phyloP scores from a whole-genome alignment of 306 rosid species.

The Prunus armeniaca region DNA sequence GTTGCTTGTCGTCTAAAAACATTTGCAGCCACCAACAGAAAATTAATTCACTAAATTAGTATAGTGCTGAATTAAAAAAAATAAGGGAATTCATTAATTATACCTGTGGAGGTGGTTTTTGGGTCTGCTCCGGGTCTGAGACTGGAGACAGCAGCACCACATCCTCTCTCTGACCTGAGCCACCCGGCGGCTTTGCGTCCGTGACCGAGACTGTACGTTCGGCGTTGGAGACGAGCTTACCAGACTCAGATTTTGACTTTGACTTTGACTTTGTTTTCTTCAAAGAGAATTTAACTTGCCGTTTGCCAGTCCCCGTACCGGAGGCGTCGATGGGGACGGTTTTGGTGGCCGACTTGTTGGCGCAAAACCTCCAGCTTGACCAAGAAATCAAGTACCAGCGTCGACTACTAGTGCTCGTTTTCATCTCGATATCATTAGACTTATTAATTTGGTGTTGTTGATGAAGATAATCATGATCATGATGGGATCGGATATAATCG shows the following conservation, averaged over 20 bases:
- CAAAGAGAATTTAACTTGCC: background rate
- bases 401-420: background rate
- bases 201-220: background rate
- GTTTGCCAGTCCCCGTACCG: conserved; percentile 20
- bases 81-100: background rate
- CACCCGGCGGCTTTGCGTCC: background rate
- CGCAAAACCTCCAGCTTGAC: conserved; percentile 17
- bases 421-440: background rate
- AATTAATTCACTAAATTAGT: background rate
- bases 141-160: background rate
- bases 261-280: conserved; percentile 23
- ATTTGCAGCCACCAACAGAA: no score
- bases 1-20: conserved; percentile 8
- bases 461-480: background rate
- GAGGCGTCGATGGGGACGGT: conserved; percentile 54
- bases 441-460: background rate
- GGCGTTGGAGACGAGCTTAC: background rate
- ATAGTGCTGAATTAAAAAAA: background rate
- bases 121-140: background rate
- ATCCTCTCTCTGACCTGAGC: background rate
- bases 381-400: background rate
- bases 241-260: conserved; percentile 24
- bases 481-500: background rate
- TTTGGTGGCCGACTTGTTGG: conserved; percentile 33
- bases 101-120: conserved; percentile 41